Evolutionary conservation across 208 protist genomes (phyloP).

Genomic region (Trypanosomatidae sp.): DNA sequence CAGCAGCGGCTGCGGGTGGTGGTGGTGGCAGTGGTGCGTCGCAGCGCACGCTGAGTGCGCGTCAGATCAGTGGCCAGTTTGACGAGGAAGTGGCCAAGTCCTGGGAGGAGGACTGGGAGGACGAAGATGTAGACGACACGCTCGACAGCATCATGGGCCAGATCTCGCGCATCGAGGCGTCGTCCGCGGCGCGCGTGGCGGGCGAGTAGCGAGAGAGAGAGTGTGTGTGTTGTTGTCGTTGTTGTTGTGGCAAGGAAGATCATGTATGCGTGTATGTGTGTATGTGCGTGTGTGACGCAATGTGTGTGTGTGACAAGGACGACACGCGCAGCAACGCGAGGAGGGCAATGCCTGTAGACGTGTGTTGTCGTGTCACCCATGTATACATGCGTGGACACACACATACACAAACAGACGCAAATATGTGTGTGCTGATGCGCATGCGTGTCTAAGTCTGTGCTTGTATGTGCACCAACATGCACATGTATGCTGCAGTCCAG

Average conservation of each 20-base stretch:
- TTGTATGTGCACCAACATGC: no score
- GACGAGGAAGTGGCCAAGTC: slow-evolving; percentile 83
- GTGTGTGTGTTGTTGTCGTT: not conserved
- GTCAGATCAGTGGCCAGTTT: slow-evolving; percentile 83
- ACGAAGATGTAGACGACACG: slow-evolving; percentile 87
- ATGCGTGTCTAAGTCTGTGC: no score
- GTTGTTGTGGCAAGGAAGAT: not conserved
- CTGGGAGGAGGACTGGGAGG: slow-evolving; percentile 89
- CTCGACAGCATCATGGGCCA: slow-evolving; percentile 80
- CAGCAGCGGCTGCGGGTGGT: not conserved
- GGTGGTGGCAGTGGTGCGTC: slow-evolving; percentile 19
- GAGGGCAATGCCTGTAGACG: no score
- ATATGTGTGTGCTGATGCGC: no score
- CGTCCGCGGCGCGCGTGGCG: slow-evolving; percentile 17
- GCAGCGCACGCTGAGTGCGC: slow-evolving; percentile 59
- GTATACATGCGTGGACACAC: no score
- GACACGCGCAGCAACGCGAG: no score
- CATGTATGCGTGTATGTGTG: not conserved
- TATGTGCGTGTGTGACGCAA: no score
- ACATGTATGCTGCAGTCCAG: no score
- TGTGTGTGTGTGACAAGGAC: no score
- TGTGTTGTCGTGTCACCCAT: no score
- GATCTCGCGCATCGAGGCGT: slow-evolving; percentile 44
- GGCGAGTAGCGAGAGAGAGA: not conserved
- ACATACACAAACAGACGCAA: no score